A percentile compares a stretch with the other conserved stretches of the same genome.
phyloP scores from a whole-genome alignment of 78 protist species.

The Cavenderia fasciculata region DNA sequence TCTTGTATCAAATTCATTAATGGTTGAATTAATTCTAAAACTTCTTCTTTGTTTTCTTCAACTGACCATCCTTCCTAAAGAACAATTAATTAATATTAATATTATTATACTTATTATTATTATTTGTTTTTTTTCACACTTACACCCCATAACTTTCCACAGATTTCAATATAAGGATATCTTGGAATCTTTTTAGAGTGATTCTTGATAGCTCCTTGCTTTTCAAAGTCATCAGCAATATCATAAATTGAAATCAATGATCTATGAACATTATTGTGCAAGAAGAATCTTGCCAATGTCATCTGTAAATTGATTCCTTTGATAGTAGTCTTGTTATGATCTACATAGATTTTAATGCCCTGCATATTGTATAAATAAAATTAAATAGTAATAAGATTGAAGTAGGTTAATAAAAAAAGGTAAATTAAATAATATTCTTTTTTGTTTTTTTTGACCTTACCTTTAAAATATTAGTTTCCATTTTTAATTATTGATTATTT shows the following conservation, averaged over 20 bases:
- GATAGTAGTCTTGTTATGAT: constrained; percentile 56
- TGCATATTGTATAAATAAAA: background rate
- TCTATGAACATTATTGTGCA: constrained; percentile 15
- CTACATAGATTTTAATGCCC: constrained; percentile 71
- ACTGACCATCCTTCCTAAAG: constrained; percentile 29
- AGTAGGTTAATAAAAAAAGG: too few relatives aligned
- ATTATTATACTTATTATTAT: background rate
- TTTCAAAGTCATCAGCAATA: constrained; percentile 53
- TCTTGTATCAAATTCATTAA: background rate
- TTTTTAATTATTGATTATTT: too few relatives aligned
- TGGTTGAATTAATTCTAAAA: constrained; percentile 11
- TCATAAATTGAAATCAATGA: constrained; percentile 53
- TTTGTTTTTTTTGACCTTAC: too few relatives aligned
- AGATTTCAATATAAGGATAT: constrained; percentile 69
- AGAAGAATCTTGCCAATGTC: constrained; percentile 26
- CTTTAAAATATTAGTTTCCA: too few relatives aligned
- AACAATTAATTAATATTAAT: background rate
- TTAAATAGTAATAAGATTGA: too few relatives aligned
- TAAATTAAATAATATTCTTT: too few relatives aligned
- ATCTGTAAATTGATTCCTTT: constrained; percentile 58
- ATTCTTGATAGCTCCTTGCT: constrained; percentile 46
- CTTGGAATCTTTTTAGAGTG: constrained; percentile 59
- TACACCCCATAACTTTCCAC: constrained; percentile 76
- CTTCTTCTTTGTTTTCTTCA: constrained; percentile 1
- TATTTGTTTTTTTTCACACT: background rate